phyloP scores from a whole-genome alignment of 2,329 filamentous ascomycete species.

The Hysterium pulicare region DNA sequence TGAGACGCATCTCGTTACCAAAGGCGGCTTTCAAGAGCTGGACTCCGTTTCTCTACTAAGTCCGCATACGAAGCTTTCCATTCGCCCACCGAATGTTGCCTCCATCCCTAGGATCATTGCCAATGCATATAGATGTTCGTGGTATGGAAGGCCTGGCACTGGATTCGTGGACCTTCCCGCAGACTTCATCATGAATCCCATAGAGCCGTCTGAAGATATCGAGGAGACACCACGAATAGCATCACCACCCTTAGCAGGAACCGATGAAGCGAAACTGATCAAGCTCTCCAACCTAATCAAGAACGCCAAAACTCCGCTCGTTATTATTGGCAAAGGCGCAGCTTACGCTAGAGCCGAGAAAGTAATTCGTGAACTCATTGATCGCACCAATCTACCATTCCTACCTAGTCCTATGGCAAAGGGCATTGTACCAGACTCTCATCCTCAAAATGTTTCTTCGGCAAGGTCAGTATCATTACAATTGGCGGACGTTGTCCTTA shows the following conservation, averaged over 20 bases:
- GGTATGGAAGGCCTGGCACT: constrained; percentile 54
- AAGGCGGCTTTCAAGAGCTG: constrained; percentile 57
- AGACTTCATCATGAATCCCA: constrained; percentile 50
- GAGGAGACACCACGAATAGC: constrained; percentile 18
- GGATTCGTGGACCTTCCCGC: constrained; percentile 56
- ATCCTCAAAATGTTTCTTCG: constrained; percentile 51
- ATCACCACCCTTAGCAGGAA: constrained; percentile 42
- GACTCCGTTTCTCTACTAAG: constrained; percentile 53
- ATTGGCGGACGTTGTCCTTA: constrained; percentile 53
- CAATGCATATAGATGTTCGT: constrained; percentile 52
- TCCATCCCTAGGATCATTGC: constrained; percentile 47
- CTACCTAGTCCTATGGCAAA: constrained; percentile 60
- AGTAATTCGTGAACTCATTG: constrained; percentile 44
- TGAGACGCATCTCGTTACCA: constrained; percentile 50
- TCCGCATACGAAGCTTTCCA: constrained; percentile 52
- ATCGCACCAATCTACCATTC: constrained; percentile 51
- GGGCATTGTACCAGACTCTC: constrained; percentile 54
- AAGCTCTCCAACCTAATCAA: constrained; percentile 46
- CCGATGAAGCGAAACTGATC: constrained; percentile 43
- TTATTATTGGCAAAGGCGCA: constrained; percentile 56
- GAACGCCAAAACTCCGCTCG: constrained; percentile 48
- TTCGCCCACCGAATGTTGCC: constrained; percentile 43
- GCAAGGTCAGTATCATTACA: constrained; percentile 54
- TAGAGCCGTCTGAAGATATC: constrained; percentile 2
- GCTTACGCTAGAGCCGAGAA: constrained; percentile 52